Evolutionary conservation across 345 rosid genomes (phyloP).

Genomic region (Kernera saxatilis): DNA sequence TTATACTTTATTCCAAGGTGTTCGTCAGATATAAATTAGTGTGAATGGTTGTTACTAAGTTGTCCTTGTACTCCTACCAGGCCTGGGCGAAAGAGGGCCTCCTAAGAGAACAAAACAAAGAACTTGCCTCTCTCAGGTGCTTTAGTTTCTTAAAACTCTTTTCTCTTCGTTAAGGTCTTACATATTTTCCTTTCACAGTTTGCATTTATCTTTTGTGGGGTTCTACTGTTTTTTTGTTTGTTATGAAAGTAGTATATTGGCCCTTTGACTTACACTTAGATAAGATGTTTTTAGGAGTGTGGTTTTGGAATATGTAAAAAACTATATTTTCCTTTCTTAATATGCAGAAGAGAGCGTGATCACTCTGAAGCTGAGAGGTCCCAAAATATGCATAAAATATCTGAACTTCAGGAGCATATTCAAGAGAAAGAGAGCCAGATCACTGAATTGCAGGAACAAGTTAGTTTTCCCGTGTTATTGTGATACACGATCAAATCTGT

Average conservation of each 20-base stretch:
- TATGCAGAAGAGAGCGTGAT: conserved; percentile 93
- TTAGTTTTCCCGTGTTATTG: conserved; percentile 21
- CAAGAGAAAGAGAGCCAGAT: conserved; percentile 90
- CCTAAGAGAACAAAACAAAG: conserved; percentile 83
- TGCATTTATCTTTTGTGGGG: not conserved
- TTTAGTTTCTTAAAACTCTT: conserved; percentile 25
- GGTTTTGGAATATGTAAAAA: not conserved
- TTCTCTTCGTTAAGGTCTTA: conserved; percentile 7
- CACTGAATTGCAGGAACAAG: conserved; percentile 92
- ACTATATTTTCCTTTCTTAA: not conserved
- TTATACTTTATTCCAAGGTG: not conserved
- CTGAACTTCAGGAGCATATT: conserved; percentile 80
- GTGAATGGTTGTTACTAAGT: conserved; percentile 2
- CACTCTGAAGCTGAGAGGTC: conserved; percentile 93
- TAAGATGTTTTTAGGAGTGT: not conserved
- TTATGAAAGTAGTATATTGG: not conserved
- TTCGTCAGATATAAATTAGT: not conserved
- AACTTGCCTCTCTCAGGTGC: conserved; percentile 76
- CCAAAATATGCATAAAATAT: conserved; percentile 71
- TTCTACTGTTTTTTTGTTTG: not conserved
- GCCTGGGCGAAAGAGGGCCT: conserved; percentile 98
- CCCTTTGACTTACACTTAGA: not conserved
- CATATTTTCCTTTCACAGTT: not conserved
- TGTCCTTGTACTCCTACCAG: conserved; percentile 39
- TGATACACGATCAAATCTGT: not conserved